Percentiles rank a stretch among this genome's conserved stretches.
Evolutionary conservation across 169 alveolate species (phyloP).

Genomic region (Besnoitia besnoiti): DNA sequence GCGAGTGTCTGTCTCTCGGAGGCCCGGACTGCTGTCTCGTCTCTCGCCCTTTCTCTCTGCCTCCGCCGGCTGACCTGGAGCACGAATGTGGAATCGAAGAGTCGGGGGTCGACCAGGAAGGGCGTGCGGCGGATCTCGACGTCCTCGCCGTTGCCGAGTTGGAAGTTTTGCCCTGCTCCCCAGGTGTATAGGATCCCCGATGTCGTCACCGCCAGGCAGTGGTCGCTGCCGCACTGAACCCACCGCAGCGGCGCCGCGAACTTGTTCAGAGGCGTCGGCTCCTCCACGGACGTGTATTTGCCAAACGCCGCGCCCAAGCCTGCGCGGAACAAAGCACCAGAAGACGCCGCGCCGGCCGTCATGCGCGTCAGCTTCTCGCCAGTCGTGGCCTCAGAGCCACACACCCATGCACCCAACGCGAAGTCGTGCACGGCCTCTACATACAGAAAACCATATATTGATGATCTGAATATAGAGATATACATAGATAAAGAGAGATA

Average conservation of each 20-base stretch:
- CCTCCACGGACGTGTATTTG: background rate
- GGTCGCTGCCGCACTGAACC: slow-evolving; percentile 66
- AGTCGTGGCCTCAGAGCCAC: background rate
- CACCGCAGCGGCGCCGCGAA: background rate
- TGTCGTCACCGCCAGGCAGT: slow-evolving; percentile 42
- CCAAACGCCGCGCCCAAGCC: background rate
- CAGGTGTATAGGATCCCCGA: slow-evolving; percentile 65
- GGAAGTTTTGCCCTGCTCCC: slow-evolving; percentile 68
- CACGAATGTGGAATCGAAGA: background rate
- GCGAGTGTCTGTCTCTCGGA: too few relatives aligned
- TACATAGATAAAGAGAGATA: background rate
- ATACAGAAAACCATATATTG: background rate
- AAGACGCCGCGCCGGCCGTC: background rate
- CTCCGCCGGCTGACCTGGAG: slow-evolving; percentile 5
- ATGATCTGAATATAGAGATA: background rate
- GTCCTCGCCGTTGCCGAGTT: slow-evolving; percentile 51
- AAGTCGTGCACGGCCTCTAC: background rate
- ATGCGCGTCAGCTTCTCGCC: too few relatives aligned
- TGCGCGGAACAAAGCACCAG: background rate
- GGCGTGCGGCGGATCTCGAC: slow-evolving; percentile 29
- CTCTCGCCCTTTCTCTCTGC: background rate
- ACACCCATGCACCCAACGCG: background rate
- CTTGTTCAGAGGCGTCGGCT: background rate
- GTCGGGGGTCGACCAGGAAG: slow-evolving; percentile 23
- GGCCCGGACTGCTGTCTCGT: background rate